Percentiles rank a stretch among this genome's conserved stretches.
Conservation (phyloP, 2,329 filamentous ascomycete genomes). For the Ophiocordyceps polyrhachis-furcata region DNA sequence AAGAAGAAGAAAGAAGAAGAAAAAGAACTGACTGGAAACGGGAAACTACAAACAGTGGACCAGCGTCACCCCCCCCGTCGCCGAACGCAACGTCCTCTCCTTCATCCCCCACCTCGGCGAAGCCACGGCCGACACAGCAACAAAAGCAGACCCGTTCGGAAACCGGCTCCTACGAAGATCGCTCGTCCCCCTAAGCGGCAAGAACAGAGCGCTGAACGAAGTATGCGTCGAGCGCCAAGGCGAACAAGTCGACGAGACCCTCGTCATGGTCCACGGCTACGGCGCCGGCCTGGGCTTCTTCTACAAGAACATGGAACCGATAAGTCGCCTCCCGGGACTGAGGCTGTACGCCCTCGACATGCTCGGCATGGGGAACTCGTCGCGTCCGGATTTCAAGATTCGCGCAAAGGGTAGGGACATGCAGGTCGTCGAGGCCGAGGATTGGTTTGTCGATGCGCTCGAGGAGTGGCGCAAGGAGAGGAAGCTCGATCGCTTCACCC, state of each 20-base stretch:
- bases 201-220: constrained; percentile 77
- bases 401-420: constrained; percentile 61
- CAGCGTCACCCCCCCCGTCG: constrained; percentile 59
- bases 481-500: constrained; percentile 82
- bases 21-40: no score
- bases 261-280: constrained; percentile 95
- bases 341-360: constrained; percentile 88
- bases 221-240: constrained; percentile 74
- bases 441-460: constrained; percentile 88
- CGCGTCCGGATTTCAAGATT: constrained; percentile 67
- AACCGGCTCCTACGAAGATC: constrained; percentile 71
- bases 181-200: constrained; percentile 69
- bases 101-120: constrained; percentile 69
- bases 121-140: constrained; percentile 49
- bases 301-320: constrained; percentile 89
- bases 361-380: constrained; percentile 84
- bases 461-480: constrained; percentile 87
- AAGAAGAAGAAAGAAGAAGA: no score
- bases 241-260: constrained; percentile 62
- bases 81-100: constrained; percentile 75
- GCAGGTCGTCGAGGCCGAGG: constrained; percentile 77
- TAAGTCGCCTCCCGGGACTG: constrained; percentile 65
- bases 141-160: constrained; percentile 56
- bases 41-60: no score
- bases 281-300: constrained; percentile 93